phyloP scores from a whole-genome alignment of 768 basidiomycete species.

The Russula dissimulans region DNA sequence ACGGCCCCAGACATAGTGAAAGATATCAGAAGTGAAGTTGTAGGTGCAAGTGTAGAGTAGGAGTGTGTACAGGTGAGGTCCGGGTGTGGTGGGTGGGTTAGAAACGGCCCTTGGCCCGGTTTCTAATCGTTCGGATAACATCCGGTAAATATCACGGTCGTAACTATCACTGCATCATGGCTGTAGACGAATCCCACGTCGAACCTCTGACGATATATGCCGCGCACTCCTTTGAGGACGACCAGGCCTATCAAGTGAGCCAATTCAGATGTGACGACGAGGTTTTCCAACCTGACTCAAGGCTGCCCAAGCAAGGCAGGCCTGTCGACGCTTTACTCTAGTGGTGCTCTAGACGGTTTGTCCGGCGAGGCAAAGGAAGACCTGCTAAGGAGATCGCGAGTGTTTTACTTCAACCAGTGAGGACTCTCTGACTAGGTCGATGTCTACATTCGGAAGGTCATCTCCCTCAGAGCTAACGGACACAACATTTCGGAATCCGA shows the following conservation, averaged over 20 bases:
- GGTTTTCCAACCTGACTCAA: background rate
- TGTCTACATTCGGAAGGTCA: background rate
- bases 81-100: background rate
- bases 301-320: slow-evolving; percentile 45
- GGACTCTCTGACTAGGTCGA: background rate
- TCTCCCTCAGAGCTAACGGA: slow-evolving; percentile 2
- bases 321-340: slow-evolving; percentile 44
- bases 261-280: background rate
- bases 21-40: background rate
- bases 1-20: slow-evolving; percentile 12
- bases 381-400: slow-evolving; percentile 41
- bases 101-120: background rate
- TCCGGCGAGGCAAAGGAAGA: slow-evolving; percentile 37
- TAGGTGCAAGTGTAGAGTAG: background rate
- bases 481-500: slow-evolving; percentile 5
- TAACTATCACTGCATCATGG: background rate
- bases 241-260: slow-evolving; percentile 51
- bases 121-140: no score
- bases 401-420: slow-evolving; percentile 69
- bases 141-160: no score
- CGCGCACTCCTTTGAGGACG: slow-evolving; percentile 44
- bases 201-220: slow-evolving; percentile 5
- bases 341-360: slow-evolving; percentile 30
- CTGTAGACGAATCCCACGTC: background rate
- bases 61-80: background rate